Evolutionary conservation across 495 filamentous ascomycete genomes (phyloP).

Genomic region (Parathielavia appendiculata): DNA sequence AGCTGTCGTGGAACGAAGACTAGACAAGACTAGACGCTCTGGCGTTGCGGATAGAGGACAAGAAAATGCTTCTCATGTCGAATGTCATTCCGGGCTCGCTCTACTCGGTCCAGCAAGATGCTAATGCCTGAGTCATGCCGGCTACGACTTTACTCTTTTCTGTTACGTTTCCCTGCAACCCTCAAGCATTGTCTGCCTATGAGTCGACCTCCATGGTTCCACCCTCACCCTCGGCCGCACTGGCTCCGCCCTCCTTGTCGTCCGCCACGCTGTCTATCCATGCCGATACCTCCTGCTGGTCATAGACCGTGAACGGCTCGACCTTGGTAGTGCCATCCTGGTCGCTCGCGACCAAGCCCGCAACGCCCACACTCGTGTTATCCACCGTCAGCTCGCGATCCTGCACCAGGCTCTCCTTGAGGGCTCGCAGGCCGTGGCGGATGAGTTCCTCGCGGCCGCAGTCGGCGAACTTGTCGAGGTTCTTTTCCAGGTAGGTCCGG

Average conservation of each 20-base stretch:
- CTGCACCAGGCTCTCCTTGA: conserved; percentile 94
- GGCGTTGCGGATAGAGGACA: neutral
- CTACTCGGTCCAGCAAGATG: neutral
- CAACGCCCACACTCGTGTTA: conserved; percentile 86
- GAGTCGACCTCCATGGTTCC: conserved; percentile 78
- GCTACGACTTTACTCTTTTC: conserved; percentile 3
- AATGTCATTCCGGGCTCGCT: neutral
- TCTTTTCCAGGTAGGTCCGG: conserved; percentile 88
- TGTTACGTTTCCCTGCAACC: neutral
- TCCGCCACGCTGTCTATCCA: conserved; percentile 65
- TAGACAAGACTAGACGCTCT: neutral
- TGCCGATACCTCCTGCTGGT: conserved; percentile 78
- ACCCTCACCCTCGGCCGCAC: conserved; percentile 34
- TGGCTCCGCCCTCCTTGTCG: conserved; percentile 49
- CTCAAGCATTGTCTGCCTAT: conserved; percentile 14
- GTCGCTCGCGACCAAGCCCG: conserved; percentile 49
- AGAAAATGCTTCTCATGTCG: neutral
- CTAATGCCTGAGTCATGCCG: neutral
- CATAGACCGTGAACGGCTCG: conserved; percentile 87
- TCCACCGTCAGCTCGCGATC: conserved; percentile 96
- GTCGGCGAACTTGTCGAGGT: conserved; percentile 73
- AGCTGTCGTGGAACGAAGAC: conserved; percentile 70
- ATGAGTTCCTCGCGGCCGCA: conserved; percentile 78
- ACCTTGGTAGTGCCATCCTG: conserved; percentile 49
- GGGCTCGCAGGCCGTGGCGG: conserved; percentile 78